Base-by-base conservation (phyloP, 495 filamentous ascomycete genomes). In the Xeromyces bisporus region DNA sequence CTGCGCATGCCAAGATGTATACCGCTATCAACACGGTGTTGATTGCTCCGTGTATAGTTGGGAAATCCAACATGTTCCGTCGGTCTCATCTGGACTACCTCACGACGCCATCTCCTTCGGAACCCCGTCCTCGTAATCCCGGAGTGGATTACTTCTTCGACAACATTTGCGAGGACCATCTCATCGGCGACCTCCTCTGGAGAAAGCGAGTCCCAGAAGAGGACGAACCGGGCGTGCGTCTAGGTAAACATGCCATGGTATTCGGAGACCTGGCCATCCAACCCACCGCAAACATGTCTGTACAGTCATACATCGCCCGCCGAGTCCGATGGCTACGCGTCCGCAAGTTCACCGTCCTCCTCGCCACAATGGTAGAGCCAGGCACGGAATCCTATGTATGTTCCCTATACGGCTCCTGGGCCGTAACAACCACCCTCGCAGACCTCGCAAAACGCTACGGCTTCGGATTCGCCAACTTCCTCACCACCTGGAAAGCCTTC, bases 41-140 rank as follows among this genome's bases (percentile, higher is more conserved):
- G 11, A 59, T 96, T 35, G 87, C 89, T 0, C 86, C 91, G 4
- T 96, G 91, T 52, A 81, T 91, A 33, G 80, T 96, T 4, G 89
- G 89, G 15, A 99, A 99, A 56, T 91, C 81, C 32, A 96, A 89
- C 55, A 92, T 99, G 80, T 96, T 96, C 62, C 80, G 89, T 16
- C 78, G 76, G 29, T 86, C 85, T 0, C 87, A 99, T 44, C 72
- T 99, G 15, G 68, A 83, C 45, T 67, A 67, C 35, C 66, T 91
- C 12, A 94, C 86, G n/a, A 47, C 62, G 29, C 65, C 58, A 6
- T 64, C 40, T 8, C 31, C 50, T 1, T 40, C 30, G 6, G 34
- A 48, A 17, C 36, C 44, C 15, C 34, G 39, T 48, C 52, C 18
- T 39, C 66, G 43, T 37, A 56, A 39, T 47, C 66, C 69, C 0